Conservation (phyloP, 139 green algal species). For the Tetradesmus lagerheimii region DNA sequence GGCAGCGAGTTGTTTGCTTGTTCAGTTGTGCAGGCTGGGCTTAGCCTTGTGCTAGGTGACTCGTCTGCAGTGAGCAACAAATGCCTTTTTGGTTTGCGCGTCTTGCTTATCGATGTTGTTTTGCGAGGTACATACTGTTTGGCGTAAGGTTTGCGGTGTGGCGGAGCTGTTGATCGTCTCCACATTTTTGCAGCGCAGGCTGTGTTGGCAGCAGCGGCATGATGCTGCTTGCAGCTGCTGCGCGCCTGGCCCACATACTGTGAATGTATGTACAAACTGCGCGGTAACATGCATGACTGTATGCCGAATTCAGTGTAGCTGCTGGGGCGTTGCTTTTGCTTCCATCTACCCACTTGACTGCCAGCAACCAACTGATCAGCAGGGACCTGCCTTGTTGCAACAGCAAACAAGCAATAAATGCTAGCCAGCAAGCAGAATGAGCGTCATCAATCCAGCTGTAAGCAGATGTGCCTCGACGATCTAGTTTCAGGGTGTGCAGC, state of each 20-base stretch:
- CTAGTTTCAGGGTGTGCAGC: too few species aligned
- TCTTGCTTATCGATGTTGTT: neutral
- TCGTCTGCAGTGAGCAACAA: neutral
- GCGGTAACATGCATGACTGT: neutral
- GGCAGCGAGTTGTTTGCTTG: neutral
- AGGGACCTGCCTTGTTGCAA: too few species aligned
- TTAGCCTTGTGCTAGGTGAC: neutral
- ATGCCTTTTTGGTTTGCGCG: neutral
- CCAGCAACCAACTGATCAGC: too few species aligned
- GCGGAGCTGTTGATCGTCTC: neutral
- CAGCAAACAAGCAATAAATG: too few species aligned
- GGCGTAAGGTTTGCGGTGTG: neutral
- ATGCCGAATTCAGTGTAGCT: too few species aligned
- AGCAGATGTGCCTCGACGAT: too few species aligned
- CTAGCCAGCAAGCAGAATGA: too few species aligned
- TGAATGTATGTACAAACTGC: slow-evolving; percentile 1
- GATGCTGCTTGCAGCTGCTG: neutral
- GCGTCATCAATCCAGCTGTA: too few species aligned
- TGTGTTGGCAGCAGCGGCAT: neutral
- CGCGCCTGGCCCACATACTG: neutral
- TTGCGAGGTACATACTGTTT: neutral
- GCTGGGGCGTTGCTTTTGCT: too few species aligned
- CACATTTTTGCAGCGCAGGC: neutral
- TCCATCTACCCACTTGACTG: too few species aligned
- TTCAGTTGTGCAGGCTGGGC: neutral